These are phyloP conservation scores for Yueomyces sp. DNA, from an alignment of 1,139 yeast genomes.

Conservation along the genomic window DNA sequence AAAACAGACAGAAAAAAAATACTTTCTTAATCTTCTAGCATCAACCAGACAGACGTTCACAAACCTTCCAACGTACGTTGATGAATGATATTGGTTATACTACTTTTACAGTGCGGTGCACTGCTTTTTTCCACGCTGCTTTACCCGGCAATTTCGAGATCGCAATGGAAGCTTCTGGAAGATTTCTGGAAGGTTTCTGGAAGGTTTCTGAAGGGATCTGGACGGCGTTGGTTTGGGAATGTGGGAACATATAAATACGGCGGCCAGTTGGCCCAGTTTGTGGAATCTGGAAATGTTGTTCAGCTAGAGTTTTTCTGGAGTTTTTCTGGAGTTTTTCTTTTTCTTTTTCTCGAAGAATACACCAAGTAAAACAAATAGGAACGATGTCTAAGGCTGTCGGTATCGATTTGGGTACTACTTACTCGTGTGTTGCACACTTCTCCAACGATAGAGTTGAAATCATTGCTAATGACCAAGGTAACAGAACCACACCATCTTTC, in stretches of 20 bases:
- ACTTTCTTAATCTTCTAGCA: too few species aligned
- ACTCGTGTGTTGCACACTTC: conserved; percentile 95
- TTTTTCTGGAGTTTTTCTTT: not conserved
- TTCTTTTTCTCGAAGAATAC: not conserved
- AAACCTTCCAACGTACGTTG: too few species aligned
- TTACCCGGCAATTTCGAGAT: not conserved
- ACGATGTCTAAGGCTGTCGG: conserved; percentile 26
- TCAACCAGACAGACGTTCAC: too few species aligned
- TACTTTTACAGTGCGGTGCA: too few species aligned
- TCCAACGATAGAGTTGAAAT: conserved; percentile 84
- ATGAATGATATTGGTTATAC: too few species aligned
- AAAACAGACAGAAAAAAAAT: too few species aligned
- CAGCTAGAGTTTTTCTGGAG: not conserved
- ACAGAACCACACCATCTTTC: conserved; percentile 98
- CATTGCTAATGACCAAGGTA: conserved; percentile 99
- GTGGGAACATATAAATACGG: not conserved
- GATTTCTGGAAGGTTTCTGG: not conserved
- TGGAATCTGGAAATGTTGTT: not conserved
- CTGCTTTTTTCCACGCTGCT: too few species aligned
- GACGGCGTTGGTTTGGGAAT: not conserved
- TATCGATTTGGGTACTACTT: conserved; percentile 67
- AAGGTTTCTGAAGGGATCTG: not conserved
- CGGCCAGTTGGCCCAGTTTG: not conserved
- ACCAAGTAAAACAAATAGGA: not conserved
- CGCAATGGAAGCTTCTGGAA: not conserved